Conservation (phyloP, 2,329 filamentous ascomycete species). For the Erysiphe pulchra region DNA sequence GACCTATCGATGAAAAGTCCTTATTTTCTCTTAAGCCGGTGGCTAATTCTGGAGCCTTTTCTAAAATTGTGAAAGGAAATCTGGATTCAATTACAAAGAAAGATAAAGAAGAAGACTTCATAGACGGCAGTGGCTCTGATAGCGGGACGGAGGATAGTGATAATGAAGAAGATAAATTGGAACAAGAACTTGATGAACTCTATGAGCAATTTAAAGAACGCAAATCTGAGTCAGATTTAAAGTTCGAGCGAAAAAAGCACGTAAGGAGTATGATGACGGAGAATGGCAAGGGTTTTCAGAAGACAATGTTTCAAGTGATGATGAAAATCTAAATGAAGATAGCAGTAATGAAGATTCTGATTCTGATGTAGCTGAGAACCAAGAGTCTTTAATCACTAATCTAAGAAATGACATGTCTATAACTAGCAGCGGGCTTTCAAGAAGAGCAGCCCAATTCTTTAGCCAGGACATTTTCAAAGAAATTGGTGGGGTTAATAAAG, state of each 20-base stretch:
- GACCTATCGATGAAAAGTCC: slow-evolving; percentile 50
- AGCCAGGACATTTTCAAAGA: slow-evolving; percentile 84
- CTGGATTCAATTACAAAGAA: slow-evolving; percentile 43
- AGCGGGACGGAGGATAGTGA: slow-evolving; percentile 31
- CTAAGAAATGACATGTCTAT: slow-evolving; percentile 23
- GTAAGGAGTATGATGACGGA: slow-evolving; percentile 56
- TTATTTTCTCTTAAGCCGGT: slow-evolving; percentile 72
- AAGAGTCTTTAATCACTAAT: slow-evolving; percentile 31
- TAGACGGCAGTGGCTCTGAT: slow-evolving; percentile 29
- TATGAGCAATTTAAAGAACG: slow-evolving; percentile 69
- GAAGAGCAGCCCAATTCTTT: slow-evolving; percentile 70
- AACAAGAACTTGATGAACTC: slow-evolving; percentile 63
- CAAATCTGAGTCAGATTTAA: slow-evolving; percentile 57
- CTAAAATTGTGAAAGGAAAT: slow-evolving; percentile 46
- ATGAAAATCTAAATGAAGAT: slow-evolving; percentile 29
- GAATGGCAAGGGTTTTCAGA: slow-evolving; percentile 81
- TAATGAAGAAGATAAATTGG: slow-evolving; percentile 57
- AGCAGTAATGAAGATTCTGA: slow-evolving; percentile 33
- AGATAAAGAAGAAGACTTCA: slow-evolving; percentile 28
- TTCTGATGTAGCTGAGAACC: slow-evolving; percentile 20
- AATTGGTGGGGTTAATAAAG: slow-evolving; percentile 39
- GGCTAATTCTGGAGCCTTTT: slow-evolving; percentile 46
- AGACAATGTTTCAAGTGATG: slow-evolving; percentile 28
- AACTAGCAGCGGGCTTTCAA: slow-evolving; percentile 41
- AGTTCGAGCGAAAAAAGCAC: slow-evolving; percentile 71